These are phyloP conservation scores for Penicillium janthinellum DNA, from an alignment of 2,329 filamentous ascomycete species.

Conservation along the genomic window DNA sequence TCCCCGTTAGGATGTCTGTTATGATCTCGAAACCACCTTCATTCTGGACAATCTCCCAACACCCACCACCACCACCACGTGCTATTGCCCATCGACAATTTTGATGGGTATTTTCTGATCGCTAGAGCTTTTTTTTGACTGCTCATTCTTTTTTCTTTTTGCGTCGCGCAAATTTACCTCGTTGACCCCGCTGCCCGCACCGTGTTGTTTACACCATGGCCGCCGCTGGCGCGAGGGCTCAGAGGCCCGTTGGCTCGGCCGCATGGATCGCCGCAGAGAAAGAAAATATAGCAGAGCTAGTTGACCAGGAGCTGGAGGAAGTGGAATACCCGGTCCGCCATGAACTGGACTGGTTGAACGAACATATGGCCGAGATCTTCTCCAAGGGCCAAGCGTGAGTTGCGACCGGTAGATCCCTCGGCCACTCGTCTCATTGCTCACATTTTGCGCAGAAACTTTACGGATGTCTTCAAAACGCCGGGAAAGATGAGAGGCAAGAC, in stretches of 20 bases:
- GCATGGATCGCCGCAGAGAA: slow-evolving; percentile 87
- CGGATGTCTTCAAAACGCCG: slow-evolving; percentile 84
- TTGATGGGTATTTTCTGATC: background rate
- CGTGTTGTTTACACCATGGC: slow-evolving; percentile 47
- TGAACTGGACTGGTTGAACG: slow-evolving; percentile 96
- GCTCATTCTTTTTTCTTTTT: background rate
- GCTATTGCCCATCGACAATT: background rate
- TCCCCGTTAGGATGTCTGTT: slow-evolving; percentile 28
- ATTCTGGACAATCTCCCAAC: slow-evolving; percentile 20
- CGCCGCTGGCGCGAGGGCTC: slow-evolving; percentile 40
- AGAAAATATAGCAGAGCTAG: slow-evolving; percentile 72
- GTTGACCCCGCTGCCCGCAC: slow-evolving; percentile 18
- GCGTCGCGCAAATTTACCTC: background rate
- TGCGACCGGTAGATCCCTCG: slow-evolving; percentile 15
- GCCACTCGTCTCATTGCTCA: slow-evolving; percentile 30
- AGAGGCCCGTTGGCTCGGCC: slow-evolving; percentile 70
- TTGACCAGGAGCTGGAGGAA: slow-evolving; percentile 83
- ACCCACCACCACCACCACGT: slow-evolving; percentile 6
- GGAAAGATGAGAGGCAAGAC: slow-evolving; percentile 54
- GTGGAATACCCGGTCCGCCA: slow-evolving; percentile 90
- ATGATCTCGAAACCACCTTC: slow-evolving; percentile 25
- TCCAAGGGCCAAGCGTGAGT: slow-evolving; percentile 81
- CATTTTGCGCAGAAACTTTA: slow-evolving; percentile 68
- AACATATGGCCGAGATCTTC: slow-evolving; percentile 96
- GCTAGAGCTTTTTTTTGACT: slow-evolving; percentile 5